Percentiles rank a stretch among this genome's conserved stretches.
Conservation (phyloP, 352 stramenopile species). For the Elongisporangium prolatum region DNA sequence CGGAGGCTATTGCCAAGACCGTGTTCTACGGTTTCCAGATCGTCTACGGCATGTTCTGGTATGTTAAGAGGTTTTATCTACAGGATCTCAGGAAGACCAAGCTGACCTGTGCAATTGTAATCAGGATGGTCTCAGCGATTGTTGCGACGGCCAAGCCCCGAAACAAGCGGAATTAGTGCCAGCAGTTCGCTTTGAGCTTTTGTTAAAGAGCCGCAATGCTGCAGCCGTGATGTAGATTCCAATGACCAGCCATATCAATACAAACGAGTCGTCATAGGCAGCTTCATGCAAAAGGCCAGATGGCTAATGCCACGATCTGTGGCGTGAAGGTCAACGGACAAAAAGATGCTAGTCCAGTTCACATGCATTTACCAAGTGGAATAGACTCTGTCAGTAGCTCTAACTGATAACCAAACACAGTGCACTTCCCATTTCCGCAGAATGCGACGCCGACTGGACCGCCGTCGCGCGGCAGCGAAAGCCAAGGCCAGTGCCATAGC, state of each 20-base stretch:
- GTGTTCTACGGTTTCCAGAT: conserved; percentile 87
- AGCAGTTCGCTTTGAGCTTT: background rate
- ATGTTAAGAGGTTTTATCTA: too few species aligned
- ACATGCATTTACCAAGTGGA: background rate
- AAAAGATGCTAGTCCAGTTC: background rate
- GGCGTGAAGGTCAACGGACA: background rate
- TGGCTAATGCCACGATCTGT: background rate
- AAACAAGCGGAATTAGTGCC: conserved; percentile 1
- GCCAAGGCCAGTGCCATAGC: conserved; percentile 18
- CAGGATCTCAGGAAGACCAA: too few species aligned
- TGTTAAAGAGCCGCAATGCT: background rate
- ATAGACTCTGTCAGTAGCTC: background rate
- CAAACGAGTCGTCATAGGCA: background rate
- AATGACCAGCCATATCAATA: background rate
- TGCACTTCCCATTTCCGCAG: background rate
- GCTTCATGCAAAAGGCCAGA: background rate
- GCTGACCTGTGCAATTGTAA: background rate
- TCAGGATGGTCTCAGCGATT: conserved; percentile 84
- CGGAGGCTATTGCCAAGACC: conserved; percentile 80
- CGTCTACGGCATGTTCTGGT: conserved; percentile 90
- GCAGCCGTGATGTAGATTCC: background rate
- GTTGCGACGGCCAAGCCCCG: conserved; percentile 59
- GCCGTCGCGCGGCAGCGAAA: conserved; percentile 36
- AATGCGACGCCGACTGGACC: conserved; percentile 50
- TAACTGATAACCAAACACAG: conserved; percentile 2